phyloP scores from a whole-genome alignment of 768 basidiomycete genomes.

The Trametes cubensis region DNA sequence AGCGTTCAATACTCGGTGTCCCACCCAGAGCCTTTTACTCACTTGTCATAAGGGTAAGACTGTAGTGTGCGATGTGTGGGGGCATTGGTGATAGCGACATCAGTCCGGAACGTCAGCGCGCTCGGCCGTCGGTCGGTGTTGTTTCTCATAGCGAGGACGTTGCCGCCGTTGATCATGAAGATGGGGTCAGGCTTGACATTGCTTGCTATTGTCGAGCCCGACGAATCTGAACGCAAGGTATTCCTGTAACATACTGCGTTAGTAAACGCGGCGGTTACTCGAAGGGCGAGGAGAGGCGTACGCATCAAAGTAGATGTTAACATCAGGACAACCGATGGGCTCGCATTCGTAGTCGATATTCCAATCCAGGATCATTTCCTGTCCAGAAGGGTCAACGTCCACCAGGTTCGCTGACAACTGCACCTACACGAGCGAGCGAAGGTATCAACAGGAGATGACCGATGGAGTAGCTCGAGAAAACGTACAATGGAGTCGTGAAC shows the following conservation, averaged over 20 bases:
- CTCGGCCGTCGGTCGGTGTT: slow-evolving; percentile 15
- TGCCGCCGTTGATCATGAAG: slow-evolving; percentile 18
- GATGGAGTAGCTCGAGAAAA: neutral
- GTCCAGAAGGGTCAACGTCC: slow-evolving; percentile 13
- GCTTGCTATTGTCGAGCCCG: neutral
- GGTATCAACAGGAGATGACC: too few species aligned
- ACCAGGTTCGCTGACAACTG: slow-evolving; percentile 19
- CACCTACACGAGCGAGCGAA: slow-evolving; percentile 8
- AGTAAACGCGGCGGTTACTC: too few species aligned
- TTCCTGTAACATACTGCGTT: slow-evolving; percentile 6
- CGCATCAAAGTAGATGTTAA: slow-evolving; percentile 23
- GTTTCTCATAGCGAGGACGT: slow-evolving; percentile 7
- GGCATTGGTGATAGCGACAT: slow-evolving; percentile 19
- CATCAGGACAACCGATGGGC: slow-evolving; percentile 18
- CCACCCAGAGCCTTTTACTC: neutral
- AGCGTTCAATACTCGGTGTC: too few species aligned
- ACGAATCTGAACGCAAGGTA: slow-evolving; percentile 7
- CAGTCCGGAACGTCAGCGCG: slow-evolving; percentile 19
- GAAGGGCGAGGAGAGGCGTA: neutral
- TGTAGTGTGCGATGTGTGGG: slow-evolving; percentile 18
- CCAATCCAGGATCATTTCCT: slow-evolving; percentile 24
- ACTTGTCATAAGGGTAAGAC: slow-evolving; percentile 26
- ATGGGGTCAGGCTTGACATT: slow-evolving; percentile 16
- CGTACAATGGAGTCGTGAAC: slow-evolving; percentile 8
- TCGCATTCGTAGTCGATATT: slow-evolving; percentile 11